phyloP scores from a whole-genome alignment of 257 asterid genomes.

The Agastache rugosa region DNA sequence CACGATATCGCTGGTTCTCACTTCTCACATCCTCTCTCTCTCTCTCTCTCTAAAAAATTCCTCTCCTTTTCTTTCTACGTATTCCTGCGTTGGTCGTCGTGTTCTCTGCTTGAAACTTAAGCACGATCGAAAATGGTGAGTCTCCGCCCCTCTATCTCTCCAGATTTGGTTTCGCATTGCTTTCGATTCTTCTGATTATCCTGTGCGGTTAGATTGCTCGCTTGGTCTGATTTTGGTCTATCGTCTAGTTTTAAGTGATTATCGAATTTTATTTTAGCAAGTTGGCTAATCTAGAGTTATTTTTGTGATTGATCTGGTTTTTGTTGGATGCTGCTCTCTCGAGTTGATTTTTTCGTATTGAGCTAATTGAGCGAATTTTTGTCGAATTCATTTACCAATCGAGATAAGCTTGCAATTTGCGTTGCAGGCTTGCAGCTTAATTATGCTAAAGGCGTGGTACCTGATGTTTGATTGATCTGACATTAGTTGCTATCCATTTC shows the following conservation, averaged over 20 bases:
- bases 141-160: neutral
- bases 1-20: neutral
- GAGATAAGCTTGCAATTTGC: conserved; percentile 12
- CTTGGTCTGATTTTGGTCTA: conserved; percentile 25
- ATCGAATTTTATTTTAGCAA: neutral
- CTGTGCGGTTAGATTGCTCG: neutral
- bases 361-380: conserved; percentile 13
- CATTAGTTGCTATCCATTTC: neutral
- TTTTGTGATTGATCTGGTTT: conserved; percentile 30
- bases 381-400: neutral
- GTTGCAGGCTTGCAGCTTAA: neutral
- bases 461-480: conserved; percentile 32
- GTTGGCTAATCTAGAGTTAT: conserved; percentile 16
- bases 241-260: neutral
- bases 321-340: conserved; percentile 17
- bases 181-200: conserved; percentile 25
- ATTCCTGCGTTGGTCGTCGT: conserved; percentile 30
- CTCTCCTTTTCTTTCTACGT: conserved; percentile 25
- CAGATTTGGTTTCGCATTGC: conserved; percentile 32
- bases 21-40: conserved; percentile 16
- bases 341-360: conserved; percentile 25
- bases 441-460: conserved; percentile 16
- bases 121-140: conserved; percentile 47
- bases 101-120: conserved; percentile 35
- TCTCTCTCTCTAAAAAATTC: conserved; percentile 14